phyloP scores from a whole-genome alignment of 805 yeast genomes.

The Teunomyces cretensis region DNA sequence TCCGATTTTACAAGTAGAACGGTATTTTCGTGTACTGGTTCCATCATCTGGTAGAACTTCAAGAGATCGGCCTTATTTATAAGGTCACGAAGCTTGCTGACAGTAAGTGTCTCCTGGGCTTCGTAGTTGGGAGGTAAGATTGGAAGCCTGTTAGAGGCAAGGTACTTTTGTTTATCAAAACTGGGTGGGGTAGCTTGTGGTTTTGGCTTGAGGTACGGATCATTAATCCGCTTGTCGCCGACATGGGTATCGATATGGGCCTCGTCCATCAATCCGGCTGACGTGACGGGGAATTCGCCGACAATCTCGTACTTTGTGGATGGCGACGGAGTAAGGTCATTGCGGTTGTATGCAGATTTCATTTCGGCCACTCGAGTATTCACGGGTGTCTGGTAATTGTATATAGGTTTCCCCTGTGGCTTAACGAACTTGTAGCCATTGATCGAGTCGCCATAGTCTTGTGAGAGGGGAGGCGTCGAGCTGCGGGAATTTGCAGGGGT shows the following conservation, averaged over 20 bases:
- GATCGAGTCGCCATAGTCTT: slow-evolving; percentile 36
- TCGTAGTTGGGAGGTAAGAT: slow-evolving; percentile 12
- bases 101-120: slow-evolving; percentile 5
- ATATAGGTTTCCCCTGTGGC: slow-evolving; percentile 17
- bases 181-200: neutral
- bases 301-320: slow-evolving; percentile 22
- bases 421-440: slow-evolving; percentile 47
- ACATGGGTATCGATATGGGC: slow-evolving; percentile 29
- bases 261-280: slow-evolving; percentile 37
- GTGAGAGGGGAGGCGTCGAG: slow-evolving; percentile 25
- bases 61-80: slow-evolving; percentile 23
- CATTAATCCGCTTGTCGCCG: slow-evolving; percentile 39
- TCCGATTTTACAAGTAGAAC: slow-evolving; percentile 42
- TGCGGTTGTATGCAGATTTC: slow-evolving; percentile 11
- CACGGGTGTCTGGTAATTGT: slow-evolving; percentile 18
- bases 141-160: slow-evolving; percentile 8
- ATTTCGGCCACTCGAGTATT: slow-evolving; percentile 7
- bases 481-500: slow-evolving; percentile 44
- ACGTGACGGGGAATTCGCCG: slow-evolving; percentile 31
- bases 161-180: slow-evolving; percentile 5
- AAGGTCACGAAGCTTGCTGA: slow-evolving; percentile 11
- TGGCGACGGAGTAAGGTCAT: slow-evolving; percentile 9
- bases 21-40: slow-evolving; percentile 14
- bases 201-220: slow-evolving; percentile 21
- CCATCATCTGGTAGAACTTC: slow-evolving; percentile 27